Conservation (phyloP, 2,329 filamentous ascomycete species). For the Alternaria triticina region DNA sequence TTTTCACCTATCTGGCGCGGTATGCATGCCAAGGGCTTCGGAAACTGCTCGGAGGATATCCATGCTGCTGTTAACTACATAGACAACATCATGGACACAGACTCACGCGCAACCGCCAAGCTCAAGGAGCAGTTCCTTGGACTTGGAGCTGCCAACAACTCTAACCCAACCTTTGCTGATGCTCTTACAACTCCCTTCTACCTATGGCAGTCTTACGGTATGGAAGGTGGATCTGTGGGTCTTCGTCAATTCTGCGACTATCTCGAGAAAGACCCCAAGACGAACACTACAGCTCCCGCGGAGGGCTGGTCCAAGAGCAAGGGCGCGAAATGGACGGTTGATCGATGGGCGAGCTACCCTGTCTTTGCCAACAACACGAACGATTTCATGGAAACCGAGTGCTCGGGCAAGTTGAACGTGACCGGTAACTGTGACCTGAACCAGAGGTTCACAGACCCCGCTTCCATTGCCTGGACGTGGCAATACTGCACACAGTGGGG, state of each 20-base stretch:
- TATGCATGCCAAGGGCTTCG: slow-evolving; percentile 50
- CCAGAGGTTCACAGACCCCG: slow-evolving; percentile 41
- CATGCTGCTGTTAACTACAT: slow-evolving; percentile 58
- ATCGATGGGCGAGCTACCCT: slow-evolving; percentile 53
- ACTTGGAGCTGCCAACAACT: slow-evolving; percentile 53
- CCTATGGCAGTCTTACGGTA: slow-evolving; percentile 55
- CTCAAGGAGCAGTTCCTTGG: slow-evolving; percentile 60
- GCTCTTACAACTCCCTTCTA: slow-evolving; percentile 50
- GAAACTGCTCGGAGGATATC: slow-evolving; percentile 59
- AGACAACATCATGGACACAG: slow-evolving; percentile 52
- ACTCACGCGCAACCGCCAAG: slow-evolving; percentile 40
- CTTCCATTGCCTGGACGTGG: slow-evolving; percentile 56
- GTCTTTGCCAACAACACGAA: slow-evolving; percentile 49
- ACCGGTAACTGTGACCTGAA: slow-evolving; percentile 49
- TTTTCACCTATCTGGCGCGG: slow-evolving; percentile 58
- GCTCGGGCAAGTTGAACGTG: slow-evolving; percentile 39
- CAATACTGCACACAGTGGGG: slow-evolving; percentile 62
- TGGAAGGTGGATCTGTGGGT: slow-evolving; percentile 43
- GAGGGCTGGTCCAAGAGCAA: slow-evolving; percentile 51
- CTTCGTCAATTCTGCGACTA: slow-evolving; percentile 56
- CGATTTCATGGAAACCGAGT: slow-evolving; percentile 49
- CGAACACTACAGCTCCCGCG: slow-evolving; percentile 45
- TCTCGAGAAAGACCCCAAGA: slow-evolving; percentile 53
- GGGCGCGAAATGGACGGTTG: slow-evolving; percentile 51
- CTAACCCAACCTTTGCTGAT: slow-evolving; percentile 56